Evolutionary conservation across 768 basidiomycete species (phyloP).

Genomic region (Pholiota conissans): DNA sequence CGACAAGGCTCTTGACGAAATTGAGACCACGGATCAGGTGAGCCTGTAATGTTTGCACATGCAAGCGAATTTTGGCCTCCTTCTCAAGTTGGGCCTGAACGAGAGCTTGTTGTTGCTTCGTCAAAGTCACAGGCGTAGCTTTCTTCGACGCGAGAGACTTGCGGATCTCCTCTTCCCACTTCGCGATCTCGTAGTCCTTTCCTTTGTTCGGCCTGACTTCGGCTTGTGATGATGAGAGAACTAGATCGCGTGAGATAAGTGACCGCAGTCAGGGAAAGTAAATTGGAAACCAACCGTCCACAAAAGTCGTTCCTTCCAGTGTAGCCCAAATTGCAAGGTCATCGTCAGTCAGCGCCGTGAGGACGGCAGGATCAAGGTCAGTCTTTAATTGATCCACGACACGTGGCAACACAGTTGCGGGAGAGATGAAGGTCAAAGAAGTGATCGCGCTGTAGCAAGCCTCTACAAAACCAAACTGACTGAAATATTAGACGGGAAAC

Average conservation of each 20-base stretch:
- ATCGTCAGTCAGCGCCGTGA: constrained; percentile 64
- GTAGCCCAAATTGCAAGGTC: constrained; percentile 88
- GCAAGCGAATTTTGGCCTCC: constrained; percentile 67
- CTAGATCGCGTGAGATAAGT: constrained; percentile 33
- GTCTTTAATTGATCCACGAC: constrained; percentile 64
- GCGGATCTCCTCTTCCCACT: constrained; percentile 95
- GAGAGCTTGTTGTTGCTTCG: constrained; percentile 84
- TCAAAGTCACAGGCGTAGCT: constrained; percentile 53
- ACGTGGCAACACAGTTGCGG: constrained; percentile 63
- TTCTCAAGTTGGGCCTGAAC: constrained; percentile 82
- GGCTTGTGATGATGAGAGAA: constrained; percentile 61
- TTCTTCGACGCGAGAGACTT: constrained; percentile 84
- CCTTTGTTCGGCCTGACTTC: constrained; percentile 62
- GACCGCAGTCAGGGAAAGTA: background rate
- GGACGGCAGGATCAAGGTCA: constrained; percentile 61
- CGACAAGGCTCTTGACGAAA: constrained; percentile 65
- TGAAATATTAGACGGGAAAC: background rate
- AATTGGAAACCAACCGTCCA: constrained; percentile 60
- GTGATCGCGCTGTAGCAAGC: constrained; percentile 76
- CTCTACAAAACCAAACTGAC: constrained; percentile 50
- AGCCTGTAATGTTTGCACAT: constrained; percentile 54
- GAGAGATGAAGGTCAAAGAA: constrained; percentile 83
- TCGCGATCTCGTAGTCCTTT: constrained; percentile 85
- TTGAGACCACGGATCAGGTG: constrained; percentile 66
- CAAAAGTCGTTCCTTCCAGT: constrained; percentile 75